phyloP scores from a whole-genome alignment of 2,329 filamentous ascomycete species.

The Aspergillus awamori region DNA sequence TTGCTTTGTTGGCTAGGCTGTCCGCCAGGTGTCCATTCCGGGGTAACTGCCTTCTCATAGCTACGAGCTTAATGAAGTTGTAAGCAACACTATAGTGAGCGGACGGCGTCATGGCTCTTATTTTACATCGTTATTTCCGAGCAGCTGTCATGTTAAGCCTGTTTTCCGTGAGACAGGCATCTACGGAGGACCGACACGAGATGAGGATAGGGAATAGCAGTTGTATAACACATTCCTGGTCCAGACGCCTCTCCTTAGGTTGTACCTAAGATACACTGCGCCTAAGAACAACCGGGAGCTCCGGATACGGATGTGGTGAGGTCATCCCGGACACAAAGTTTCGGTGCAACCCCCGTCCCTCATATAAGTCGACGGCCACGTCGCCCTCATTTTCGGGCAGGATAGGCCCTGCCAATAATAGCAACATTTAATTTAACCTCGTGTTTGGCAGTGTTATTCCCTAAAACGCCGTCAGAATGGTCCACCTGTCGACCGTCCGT shows the following conservation, averaged over 20 bases:
- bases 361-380: not conserved
- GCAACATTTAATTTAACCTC: not conserved
- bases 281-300: no score
- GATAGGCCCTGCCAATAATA: not conserved
- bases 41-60: no score
- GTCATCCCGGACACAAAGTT: conserved; percentile 10
- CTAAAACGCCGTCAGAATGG: conserved; percentile 31
- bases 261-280: not conserved
- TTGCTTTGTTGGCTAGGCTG: no score
- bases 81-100: no score
- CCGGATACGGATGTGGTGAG: conserved; percentile 15
- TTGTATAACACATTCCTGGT: not conserved
- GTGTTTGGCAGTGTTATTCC: not conserved
- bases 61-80: no score
- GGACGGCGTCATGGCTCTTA: no score
- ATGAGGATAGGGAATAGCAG: no score
- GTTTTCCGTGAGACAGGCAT: no score
- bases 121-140: no score
- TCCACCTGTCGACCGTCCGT: conserved; percentile 39
- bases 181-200: no score
- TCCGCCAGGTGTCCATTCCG: no score
- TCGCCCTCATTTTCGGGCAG: not conserved
- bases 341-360: not conserved
- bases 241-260: not conserved
- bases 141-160: no score